phyloP scores from a whole-genome alignment of 208 protist genomes.

The Naegleria fowleri region DNA sequence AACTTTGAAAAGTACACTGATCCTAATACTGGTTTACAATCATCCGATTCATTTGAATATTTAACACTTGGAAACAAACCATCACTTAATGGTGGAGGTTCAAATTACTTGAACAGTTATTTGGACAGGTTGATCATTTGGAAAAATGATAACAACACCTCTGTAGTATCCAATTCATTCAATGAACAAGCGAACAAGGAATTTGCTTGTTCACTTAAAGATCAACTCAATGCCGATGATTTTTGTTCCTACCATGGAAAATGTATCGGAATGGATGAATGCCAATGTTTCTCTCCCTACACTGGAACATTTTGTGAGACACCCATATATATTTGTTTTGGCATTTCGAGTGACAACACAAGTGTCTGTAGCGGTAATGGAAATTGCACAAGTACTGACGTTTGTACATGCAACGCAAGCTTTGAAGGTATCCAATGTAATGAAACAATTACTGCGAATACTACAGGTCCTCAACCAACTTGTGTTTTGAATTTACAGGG shows the following conservation, averaged over 20 bases:
- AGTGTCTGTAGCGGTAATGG: constrained; percentile 12
- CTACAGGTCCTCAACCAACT: neutral
- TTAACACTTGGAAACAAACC: neutral
- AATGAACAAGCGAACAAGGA: neutral
- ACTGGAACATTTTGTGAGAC: neutral
- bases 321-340: neutral
- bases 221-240: neutral
- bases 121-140: neutral
- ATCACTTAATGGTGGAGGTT: neutral
- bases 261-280: neutral
- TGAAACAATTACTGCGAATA: neutral
- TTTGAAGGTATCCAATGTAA: neutral
- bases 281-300: neutral
- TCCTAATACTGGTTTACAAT: neutral
- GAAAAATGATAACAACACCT: neutral
- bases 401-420: neutral
- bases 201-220: neutral
- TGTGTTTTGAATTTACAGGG: neutral
- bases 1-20: neutral
- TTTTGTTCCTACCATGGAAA: neutral
- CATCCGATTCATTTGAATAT: neutral
- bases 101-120: neutral
- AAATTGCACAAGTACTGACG: neutral
- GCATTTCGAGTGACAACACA: neutral
- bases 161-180: neutral